Evolutionary conservation across 2,329 filamentous ascomycete genomes (phyloP).

Genomic region (Cladorrhinum sp.): DNA sequence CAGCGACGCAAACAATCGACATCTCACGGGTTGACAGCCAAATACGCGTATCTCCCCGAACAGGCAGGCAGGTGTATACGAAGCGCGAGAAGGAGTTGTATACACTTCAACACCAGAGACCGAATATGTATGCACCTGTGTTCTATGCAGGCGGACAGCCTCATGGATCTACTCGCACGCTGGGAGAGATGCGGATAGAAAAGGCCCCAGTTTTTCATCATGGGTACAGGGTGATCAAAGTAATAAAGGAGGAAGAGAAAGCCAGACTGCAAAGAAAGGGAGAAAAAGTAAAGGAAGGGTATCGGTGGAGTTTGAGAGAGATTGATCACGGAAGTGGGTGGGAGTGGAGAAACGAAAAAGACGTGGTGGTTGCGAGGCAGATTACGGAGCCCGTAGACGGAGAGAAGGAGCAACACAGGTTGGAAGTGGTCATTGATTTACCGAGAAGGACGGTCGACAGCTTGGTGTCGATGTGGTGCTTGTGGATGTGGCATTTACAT

Average conservation of each 20-base stretch:
- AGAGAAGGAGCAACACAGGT: background rate
- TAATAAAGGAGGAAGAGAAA: background rate
- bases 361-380: constrained; percentile 5
- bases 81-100: constrained; percentile 14
- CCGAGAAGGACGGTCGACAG: constrained; percentile 1
- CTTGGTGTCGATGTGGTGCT: constrained; percentile 11
- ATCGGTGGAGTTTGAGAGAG: constrained; percentile 8
- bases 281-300: background rate
- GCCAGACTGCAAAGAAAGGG: background rate
- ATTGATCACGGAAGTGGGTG: background rate
- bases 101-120: constrained; percentile 4
- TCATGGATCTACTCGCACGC: background rate
- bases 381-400: background rate
- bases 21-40: constrained; percentile 21
- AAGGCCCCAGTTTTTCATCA: constrained; percentile 13
- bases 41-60: constrained; percentile 6
- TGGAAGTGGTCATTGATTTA: background rate
- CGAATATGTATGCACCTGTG: background rate
- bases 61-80: constrained; percentile 5
- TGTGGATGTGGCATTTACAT: constrained; percentile 9
- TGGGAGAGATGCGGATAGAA: constrained; percentile 12
- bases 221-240: constrained; percentile 11
- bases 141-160: constrained; percentile 1
- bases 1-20: constrained; percentile 14
- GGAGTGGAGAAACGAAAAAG: constrained; percentile 7